Evolutionary conservation across 306 rosid species (phyloP).

Genomic region (Vachellia pachyceras): DNA sequence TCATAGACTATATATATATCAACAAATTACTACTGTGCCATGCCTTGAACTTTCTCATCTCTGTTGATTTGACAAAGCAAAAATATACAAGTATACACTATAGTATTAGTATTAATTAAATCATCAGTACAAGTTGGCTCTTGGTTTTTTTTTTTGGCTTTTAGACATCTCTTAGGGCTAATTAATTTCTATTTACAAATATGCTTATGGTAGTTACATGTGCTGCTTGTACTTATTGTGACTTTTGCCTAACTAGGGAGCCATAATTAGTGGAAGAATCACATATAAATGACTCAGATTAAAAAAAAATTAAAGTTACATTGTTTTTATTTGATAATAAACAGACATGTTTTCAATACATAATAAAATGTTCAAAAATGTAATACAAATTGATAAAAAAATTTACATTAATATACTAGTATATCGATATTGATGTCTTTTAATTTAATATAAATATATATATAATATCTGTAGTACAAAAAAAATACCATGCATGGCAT

Average conservation of each 20-base stretch:
- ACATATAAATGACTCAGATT: background rate
- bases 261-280: background rate
- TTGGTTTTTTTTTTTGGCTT: constrained; percentile 24
- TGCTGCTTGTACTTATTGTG: background rate
- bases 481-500: too few species aligned
- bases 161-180: constrained; percentile 27
- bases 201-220: background rate
- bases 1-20: background rate
- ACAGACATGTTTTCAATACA: background rate
- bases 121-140: background rate
- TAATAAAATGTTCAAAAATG: background rate
- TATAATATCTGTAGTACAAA: too few species aligned
- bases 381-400: background rate
- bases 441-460: too few species aligned
- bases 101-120: background rate
- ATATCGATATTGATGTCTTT: too few species aligned
- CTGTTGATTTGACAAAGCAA: background rate
- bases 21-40: background rate
- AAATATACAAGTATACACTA: background rate
- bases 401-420: background rate
- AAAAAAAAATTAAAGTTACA: background rate
- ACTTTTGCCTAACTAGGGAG: constrained; percentile 35
- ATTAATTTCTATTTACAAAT: background rate
- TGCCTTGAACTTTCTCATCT: background rate
- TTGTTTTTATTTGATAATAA: background rate